Evolutionary conservation across 208 protist genomes (phyloP), one percentile per base, ranked within the genome.

Genomic region (Crithidia mellificae): DNA sequence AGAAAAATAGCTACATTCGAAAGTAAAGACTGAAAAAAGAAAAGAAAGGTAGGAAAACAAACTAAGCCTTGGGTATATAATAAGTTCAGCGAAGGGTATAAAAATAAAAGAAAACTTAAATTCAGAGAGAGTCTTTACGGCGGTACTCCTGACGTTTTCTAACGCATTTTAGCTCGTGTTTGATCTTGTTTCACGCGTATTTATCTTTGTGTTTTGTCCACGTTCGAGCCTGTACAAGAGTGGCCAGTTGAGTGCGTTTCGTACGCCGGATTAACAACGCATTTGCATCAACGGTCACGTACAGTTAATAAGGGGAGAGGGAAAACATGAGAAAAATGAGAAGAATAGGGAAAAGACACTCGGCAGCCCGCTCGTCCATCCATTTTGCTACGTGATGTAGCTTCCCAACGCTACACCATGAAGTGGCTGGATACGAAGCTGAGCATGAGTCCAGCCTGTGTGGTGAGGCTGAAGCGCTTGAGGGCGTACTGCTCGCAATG

Each of bases 391-490:
- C 29, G 54, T n/a, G 17, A 3, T 12, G 50, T 51, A 29, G 7
- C 22, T 49, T 6, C 6, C 38, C 53, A 8, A 43, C 1, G 6
- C 38, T 67, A 65, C 7, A 46, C 34, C 22, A 58, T 77, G 54
- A 88, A 91, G 25, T 89, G 74, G 14, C 63, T 69, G 41, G 75
- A 69, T 22, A 87, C 65, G 49, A 78, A 84, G 32, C 80, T 14
- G 6, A 91, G 78, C 75, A 91, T 88, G 24, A 80, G 57, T 19
- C 74, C 57, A 6, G 75, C 80, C 63, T 91, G 85, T 1, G 72
- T 53, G 8, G 50, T 77, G 14, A 88, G 68, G 56, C 82, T 91
- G 68, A 88, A 91, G 53, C 75, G 63, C 52, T 87, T 55, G 0
- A 91, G 43, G 25, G 80, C 82, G 51, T 91, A 91, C 58, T 80